phyloP scores from a whole-genome alignment of 2,329 filamentous ascomycete species.

The Aspergillus tanneri region DNA sequence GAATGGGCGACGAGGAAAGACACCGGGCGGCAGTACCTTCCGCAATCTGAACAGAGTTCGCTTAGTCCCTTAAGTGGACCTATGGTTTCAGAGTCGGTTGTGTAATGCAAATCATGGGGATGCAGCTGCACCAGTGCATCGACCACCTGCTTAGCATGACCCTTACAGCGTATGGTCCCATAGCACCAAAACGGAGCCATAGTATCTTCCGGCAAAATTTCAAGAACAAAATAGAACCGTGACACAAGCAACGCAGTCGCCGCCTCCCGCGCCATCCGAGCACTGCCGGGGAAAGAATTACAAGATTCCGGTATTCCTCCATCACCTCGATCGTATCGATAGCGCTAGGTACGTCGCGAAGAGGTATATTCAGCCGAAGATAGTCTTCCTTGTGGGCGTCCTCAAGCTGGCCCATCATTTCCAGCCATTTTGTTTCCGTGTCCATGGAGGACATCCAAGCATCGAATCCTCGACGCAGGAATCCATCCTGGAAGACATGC shows the following conservation, averaged over 20 bases:
- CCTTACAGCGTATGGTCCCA: constrained; percentile 18
- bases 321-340: constrained; percentile 16
- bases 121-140: constrained; percentile 16
- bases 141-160: constrained; percentile 13
- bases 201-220: constrained; percentile 10
- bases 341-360: constrained; percentile 8
- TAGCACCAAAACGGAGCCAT: constrained; percentile 14
- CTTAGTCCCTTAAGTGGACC: constrained; percentile 1
- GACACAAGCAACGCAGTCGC: constrained; percentile 17
- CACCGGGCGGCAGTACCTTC: constrained; percentile 9
- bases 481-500: constrained; percentile 19
- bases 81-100: constrained; percentile 13
- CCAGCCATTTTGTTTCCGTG: constrained; percentile 17
- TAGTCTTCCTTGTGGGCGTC: constrained; percentile 5
- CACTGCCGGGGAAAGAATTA: constrained; percentile 14
- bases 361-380: constrained; percentile 13
- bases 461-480: constrained; percentile 18
- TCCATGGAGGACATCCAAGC: constrained; percentile 22
- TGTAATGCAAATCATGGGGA: constrained; percentile 14
- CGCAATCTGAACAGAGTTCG: constrained; percentile 9
- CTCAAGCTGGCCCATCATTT: constrained; percentile 5
- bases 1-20: constrained; percentile 6
- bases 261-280: constrained; percentile 17
- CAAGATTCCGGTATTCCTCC: constrained; percentile 19
- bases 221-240: constrained; percentile 18